phyloP scores from a whole-genome alignment of 305 asterid genomes.

The Fraxinus floribunda region DNA sequence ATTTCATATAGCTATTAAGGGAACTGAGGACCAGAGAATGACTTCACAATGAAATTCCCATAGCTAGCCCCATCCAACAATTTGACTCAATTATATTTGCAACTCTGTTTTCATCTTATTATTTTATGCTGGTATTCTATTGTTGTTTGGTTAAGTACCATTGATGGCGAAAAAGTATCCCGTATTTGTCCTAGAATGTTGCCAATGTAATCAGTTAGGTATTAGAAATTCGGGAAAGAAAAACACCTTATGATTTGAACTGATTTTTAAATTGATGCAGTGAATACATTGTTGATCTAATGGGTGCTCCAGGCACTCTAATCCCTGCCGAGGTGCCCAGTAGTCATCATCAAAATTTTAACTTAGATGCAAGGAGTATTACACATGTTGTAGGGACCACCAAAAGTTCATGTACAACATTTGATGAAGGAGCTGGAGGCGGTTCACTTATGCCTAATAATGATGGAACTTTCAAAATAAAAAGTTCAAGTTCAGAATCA shows the following conservation, averaged over 20 bases:
- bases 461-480: constrained; percentile 30
- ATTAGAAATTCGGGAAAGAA: constrained; percentile 2
- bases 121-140: background rate
- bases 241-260: constrained; percentile 12
- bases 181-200: background rate
- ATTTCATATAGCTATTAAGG: constrained; percentile 15
- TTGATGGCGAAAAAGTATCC: constrained; percentile 4
- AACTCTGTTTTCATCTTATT: background rate
- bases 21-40: background rate
- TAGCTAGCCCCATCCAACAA: constrained; percentile 3
- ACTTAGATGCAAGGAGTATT: constrained; percentile 51
- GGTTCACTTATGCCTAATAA: constrained; percentile 31
- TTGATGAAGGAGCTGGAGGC: constrained; percentile 35
- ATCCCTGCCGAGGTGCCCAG: constrained; percentile 86
- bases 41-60: constrained; percentile 2
- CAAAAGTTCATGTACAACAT: constrained; percentile 27
- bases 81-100: background rate
- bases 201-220: background rate
- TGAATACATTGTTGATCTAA: constrained; percentile 90
- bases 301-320: constrained; percentile 99
- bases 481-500: constrained; percentile 37
- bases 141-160: background rate
- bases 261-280: constrained; percentile 51
- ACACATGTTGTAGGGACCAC: constrained; percentile 36
- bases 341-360: constrained; percentile 60